Evolutionary conservation across 352 stramenopile genomes (phyloP), one percentile per base, ranked within the genome.

Genomic region (Plasmopara muralis): DNA sequence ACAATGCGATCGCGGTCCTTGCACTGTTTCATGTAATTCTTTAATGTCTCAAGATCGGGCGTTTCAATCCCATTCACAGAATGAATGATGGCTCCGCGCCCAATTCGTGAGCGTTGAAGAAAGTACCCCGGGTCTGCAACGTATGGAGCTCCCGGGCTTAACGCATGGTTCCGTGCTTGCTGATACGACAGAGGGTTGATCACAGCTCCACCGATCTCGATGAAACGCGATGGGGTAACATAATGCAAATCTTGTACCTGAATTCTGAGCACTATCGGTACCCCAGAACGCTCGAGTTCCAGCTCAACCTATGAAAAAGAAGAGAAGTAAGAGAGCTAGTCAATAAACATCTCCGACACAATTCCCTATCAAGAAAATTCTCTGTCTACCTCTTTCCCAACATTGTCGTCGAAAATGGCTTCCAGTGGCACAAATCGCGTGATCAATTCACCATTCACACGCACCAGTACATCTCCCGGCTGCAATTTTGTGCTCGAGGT

Each of bases 171-270:
- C 6, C 85, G 79, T 6, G 86, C 85, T 83, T 96, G 84, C 43
- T 95, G 83, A 48, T 95, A 96, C 30, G 85, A 96, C 8, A 97
- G 50, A 1, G 85, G 73, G 43, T 97, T 95, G 40, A 97, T 83
- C 5, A 95, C 78, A 14, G 82, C 85, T 10, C 84, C 85, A 16
- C 83, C 84, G 10, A 95, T 87, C 47, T 95, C 87, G 38, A 97
- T 67, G 47, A 93, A 95, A 1, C 70, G 66, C 2, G 80, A 92
- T 13, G 84, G 85, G 13, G 85, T 96, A 38, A 96, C 70, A 4
- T 68, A 72, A 48, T 96, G 85, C 15, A 97, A 63, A 50, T 97
- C 84, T 53, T 95, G 76, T 12, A 95, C 82, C 15, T 77, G 66
- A 25, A 95, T 43, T 6, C 66, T 72, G 8, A 77, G 63, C 2